These are phyloP conservation scores for Penicillium arizonense DNA, from an alignment of 495 filamentous ascomycete species.

Conservation along the genomic window DNA sequence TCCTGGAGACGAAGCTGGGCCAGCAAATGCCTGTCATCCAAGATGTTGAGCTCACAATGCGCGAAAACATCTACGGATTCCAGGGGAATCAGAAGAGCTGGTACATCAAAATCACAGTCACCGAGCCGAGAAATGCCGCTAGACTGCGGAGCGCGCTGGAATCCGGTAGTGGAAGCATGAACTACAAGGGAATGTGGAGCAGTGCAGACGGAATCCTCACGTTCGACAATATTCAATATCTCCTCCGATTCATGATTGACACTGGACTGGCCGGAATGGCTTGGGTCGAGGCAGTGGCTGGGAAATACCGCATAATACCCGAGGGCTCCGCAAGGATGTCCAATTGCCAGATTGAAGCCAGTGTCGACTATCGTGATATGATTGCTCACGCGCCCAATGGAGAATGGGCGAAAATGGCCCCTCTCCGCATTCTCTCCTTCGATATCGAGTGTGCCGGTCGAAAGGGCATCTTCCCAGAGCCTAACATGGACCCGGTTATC, in stretches of 20 bases:
- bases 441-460: conserved; percentile 99
- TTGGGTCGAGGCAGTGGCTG: conserved; percentile 85
- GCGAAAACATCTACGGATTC: conserved; percentile 89
- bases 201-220: conserved; percentile 71
- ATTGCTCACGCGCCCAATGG: conserved; percentile 87
- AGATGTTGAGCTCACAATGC: conserved; percentile 72
- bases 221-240: conserved; percentile 93
- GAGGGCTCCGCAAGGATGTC: conserved; percentile 61
- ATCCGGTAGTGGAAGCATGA: conserved; percentile 58
- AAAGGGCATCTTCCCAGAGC: conserved; percentile 95
- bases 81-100: conserved; percentile 89
- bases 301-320: conserved; percentile 66
- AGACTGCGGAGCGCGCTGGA: conserved; percentile 72
- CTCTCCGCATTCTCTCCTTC: conserved; percentile 87
- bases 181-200: conserved; percentile 90
- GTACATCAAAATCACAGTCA: conserved; percentile 90
- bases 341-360: conserved; percentile 93
- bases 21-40: conserved; percentile 63
- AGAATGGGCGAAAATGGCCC: conserved; percentile 98
- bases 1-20: conserved; percentile 71
- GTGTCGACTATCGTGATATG: conserved; percentile 74
- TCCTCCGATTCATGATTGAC: conserved; percentile 97
- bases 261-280: conserved; percentile 91
- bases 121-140: conserved; percentile 77
- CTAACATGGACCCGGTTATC: conserved; percentile 89